Percentiles rank a stretch among this genome's conserved stretches.
Conservation (phyloP, 2,329 filamentous ascomycete species). For the Botrytis porri region DNA sequence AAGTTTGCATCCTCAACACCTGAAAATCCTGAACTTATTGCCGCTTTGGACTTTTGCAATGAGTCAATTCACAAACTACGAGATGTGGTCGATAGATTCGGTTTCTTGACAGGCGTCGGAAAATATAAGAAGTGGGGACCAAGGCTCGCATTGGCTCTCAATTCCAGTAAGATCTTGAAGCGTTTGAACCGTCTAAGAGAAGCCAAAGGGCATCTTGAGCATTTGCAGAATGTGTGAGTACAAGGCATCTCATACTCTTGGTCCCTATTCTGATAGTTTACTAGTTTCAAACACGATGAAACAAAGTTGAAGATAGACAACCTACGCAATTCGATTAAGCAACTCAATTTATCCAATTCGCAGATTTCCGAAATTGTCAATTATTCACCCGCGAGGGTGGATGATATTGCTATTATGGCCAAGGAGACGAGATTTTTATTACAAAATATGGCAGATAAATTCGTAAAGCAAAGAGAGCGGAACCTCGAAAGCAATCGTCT, state of each 20-base stretch:
- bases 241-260: background rate
- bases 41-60: background rate
- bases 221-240: background rate
- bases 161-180: background rate
- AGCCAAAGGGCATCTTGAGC: background rate
- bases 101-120: background rate
- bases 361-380: background rate
- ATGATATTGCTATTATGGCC: background rate
- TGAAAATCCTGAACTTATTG: background rate
- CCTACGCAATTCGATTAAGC: background rate
- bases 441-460: background rate
- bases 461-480: background rate
- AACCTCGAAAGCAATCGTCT: background rate
- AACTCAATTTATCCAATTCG: background rate
- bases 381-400: background rate
- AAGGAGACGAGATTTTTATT: background rate
- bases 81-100: background rate
- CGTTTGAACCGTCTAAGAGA: background rate
- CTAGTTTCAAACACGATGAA: background rate
- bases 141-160: background rate
- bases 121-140: background rate
- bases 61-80: background rate
- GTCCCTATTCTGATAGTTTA: background rate
- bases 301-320: background rate
- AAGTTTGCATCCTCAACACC: too few species aligned